Evolutionary conservation across 2,329 filamentous ascomycete genomes (phyloP), one percentile per base, ranked within the genome.

Genomic region (Triangularia verruculosa): DNA sequence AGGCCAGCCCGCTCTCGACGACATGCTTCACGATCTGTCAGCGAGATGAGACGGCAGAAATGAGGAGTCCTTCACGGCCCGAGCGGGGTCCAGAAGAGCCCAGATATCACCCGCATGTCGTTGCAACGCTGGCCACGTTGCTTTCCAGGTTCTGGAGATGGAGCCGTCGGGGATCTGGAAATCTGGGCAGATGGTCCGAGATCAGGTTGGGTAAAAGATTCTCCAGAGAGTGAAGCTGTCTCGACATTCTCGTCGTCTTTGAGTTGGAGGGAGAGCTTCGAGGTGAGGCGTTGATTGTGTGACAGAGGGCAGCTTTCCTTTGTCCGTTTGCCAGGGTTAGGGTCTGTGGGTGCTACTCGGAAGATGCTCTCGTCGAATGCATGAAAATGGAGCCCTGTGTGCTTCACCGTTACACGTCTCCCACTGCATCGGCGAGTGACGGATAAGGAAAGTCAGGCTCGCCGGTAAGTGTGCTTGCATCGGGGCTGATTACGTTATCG

Each of bases 51-150:
- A 47, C 39, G 9, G 39, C 17, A n/a, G 15, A 9, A 47, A 47
- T 47, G 7, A 17, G 6, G 15, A 47, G 11, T 15, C 13, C n/a
- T 9, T 47, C 39, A 47, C 39, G 39, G 39, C 39, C n/a, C 39
- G 39, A 12, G 39, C 17, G 34, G 34, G 34, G 34, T 43, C 15
- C 4, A n/a, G 34, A 17, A 17, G 34, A 43, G 39, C 39, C 39
- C 39, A 54, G 22, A 54, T 20, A 58, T 58, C 56, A 47, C 56
- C 57, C 57, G 57, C 57, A 59, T 51, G 39, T 39, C 13, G 39
- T 59, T 59, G 39, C 39, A 59, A 52, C 57, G 57, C 32, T 43
- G 32, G 43, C 34, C 57, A 59, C 57, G 57, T 59, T 59, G 34
- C 39, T 52, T 51, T 43, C 57, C 39, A 20, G 57, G 57, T 47